These are phyloP conservation scores for Odonthalia washingtoniensis DNA, from an alignment of 31 red algal species.

Conservation along the genomic window DNA sequence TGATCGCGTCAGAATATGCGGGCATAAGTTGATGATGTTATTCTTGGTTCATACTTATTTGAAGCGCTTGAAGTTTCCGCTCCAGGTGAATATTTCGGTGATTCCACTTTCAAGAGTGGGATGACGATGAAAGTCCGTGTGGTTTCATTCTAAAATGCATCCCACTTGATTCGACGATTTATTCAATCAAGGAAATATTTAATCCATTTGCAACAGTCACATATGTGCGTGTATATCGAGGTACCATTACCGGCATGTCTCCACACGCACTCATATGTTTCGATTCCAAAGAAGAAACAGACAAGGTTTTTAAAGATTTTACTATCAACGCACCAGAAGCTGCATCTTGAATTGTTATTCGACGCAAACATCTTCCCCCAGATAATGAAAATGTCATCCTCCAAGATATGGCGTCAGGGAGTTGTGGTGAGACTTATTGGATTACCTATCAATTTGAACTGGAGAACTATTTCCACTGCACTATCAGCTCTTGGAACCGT, in stretches of 20 bases:
- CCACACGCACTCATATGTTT: slow-evolving; percentile 55
- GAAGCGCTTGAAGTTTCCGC: slow-evolving; percentile 56
- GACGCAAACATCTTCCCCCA: background rate
- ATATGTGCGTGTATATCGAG: slow-evolving; percentile 61
- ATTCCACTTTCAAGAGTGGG: slow-evolving; percentile 31
- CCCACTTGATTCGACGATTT: slow-evolving; percentile 39
- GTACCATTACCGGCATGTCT: slow-evolving; percentile 27
- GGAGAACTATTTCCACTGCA: slow-evolving; percentile 38
- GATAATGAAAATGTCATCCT: background rate
- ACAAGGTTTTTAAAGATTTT: slow-evolving; percentile 49
- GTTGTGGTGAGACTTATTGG: slow-evolving; percentile 65
- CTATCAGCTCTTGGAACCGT: slow-evolving; percentile 33
- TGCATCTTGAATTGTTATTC: slow-evolving; percentile 9
- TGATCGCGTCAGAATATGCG: slow-evolving; percentile 53
- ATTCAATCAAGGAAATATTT: slow-evolving; percentile 39
- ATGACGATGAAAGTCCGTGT: slow-evolving; percentile 29
- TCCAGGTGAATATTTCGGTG: slow-evolving; percentile 60
- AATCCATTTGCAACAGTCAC: slow-evolving; percentile 33
- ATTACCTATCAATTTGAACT: slow-evolving; percentile 7
- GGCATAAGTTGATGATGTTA: slow-evolving; percentile 55
- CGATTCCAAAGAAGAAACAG: slow-evolving; percentile 23
- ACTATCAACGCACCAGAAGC: background rate
- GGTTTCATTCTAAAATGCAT: slow-evolving; percentile 62
- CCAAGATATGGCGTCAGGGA: slow-evolving; percentile 24
- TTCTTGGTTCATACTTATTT: slow-evolving; percentile 46